Conservation (phyloP, 2,329 filamentous ascomycete species). For the Botrytis sinoallii region DNA sequence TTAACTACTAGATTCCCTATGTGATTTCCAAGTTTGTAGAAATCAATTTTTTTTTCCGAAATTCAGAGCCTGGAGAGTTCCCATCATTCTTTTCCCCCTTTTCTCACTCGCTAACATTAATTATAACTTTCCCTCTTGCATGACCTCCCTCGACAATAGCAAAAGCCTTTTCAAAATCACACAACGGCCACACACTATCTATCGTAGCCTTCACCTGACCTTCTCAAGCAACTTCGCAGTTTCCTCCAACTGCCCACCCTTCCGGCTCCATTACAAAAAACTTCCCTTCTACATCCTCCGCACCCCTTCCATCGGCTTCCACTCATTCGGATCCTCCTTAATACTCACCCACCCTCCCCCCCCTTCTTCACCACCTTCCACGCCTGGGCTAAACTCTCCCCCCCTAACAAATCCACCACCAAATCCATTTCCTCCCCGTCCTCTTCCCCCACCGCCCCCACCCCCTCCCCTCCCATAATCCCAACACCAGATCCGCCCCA, state of each 20-base stretch:
- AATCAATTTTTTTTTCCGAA: not conserved
- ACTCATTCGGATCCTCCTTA: not conserved
- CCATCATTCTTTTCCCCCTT: not conserved
- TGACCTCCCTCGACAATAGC: conserved; percentile 10
- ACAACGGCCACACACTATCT: conserved; percentile 11
- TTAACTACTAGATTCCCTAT: not conserved
- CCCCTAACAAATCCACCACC: conserved; percentile 7
- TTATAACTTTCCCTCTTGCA: conserved; percentile 7
- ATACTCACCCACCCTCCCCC: conserved; percentile 6
- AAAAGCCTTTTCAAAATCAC: conserved; percentile 13
- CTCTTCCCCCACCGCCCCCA: not conserved
- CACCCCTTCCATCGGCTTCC: not conserved
- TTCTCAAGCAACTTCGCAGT: not conserved
- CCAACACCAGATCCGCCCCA: conserved; percentile 5
- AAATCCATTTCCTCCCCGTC: not conserved
- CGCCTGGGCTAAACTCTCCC: not conserved
- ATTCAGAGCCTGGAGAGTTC: not conserved
- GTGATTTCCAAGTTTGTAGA: accelerated
- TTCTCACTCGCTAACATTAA: not conserved
- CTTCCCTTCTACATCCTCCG: not conserved
- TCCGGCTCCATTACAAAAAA: conserved; percentile 4
- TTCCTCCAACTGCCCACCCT: conserved; percentile 14
- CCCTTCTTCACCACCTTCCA: conserved; percentile 1
- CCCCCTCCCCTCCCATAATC: not conserved
- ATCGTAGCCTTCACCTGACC: not conserved